A percentile compares a stretch with the other conserved stretches of the same genome.
Evolutionary conservation across 2,329 filamentous ascomycete species (phyloP).

Genomic region (Neospermospora avenae): DNA sequence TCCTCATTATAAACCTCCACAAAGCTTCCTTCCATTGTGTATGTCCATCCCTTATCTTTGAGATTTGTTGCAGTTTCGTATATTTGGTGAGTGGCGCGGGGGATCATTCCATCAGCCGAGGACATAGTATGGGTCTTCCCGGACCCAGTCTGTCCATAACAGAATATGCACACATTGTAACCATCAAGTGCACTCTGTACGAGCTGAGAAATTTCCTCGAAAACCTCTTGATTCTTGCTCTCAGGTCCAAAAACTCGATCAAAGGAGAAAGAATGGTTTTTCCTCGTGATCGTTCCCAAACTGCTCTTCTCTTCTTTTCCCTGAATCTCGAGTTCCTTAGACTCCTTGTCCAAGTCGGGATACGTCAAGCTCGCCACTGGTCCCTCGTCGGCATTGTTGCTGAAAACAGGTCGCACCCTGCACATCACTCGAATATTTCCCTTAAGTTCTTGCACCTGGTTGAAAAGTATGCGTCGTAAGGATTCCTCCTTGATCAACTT

Average conservation of each 20-base stretch:
- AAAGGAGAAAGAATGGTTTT: constrained; percentile 83
- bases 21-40: constrained; percentile 92
- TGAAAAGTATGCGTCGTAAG: constrained; percentile 85
- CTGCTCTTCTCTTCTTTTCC: constrained; percentile 83
- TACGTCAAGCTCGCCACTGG: constrained; percentile 72
- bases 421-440: constrained; percentile 99
- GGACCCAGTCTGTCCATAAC: constrained; percentile 94
- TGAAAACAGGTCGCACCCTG: constrained; percentile 75
- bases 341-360: constrained; percentile 76
- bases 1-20: constrained; percentile 99
- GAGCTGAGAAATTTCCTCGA: constrained; percentile 93
- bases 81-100: constrained; percentile 87
- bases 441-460: constrained; percentile 96
- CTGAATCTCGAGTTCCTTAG: constrained; percentile 79
- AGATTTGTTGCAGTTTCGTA: constrained; percentile 82
- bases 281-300: constrained; percentile 70
- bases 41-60: constrained; percentile 89
- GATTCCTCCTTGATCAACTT: constrained; percentile 92
- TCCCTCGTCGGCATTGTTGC: constrained; percentile 48
- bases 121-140: constrained; percentile 99
- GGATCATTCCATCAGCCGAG: constrained; percentile 88
- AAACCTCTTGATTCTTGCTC: constrained; percentile 79
- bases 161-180: constrained; percentile 98
- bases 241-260: constrained; percentile 85
- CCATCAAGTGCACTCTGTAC: constrained; percentile 95